Conservation (phyloP, 768 basidiomycete genomes). For the Hericium erinaceus region DNA sequence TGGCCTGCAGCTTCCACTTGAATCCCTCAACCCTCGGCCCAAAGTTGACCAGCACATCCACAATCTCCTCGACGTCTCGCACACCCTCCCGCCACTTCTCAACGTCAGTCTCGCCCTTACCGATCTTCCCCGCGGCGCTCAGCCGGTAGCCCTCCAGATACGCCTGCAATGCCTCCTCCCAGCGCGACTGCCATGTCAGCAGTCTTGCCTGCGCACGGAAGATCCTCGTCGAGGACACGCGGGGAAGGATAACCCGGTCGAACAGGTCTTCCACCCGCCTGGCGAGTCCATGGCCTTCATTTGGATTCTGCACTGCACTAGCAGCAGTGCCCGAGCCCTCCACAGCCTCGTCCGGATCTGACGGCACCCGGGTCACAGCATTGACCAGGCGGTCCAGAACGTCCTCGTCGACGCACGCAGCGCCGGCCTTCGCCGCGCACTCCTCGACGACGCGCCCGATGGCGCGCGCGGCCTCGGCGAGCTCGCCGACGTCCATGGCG, state of each 20-base stretch:
- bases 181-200: constrained; percentile 59
- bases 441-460: constrained; percentile 74
- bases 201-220: constrained; percentile 82
- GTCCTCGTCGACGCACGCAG: constrained; percentile 68
- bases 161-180: constrained; percentile 73
- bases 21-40: constrained; percentile 54
- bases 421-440: constrained; percentile 41
- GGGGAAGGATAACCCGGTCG: constrained; percentile 70
- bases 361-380: constrained; percentile 59
- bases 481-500: constrained; percentile 85
- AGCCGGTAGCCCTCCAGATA: constrained; percentile 81
- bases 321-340: constrained; percentile 15
- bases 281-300: constrained; percentile 59
- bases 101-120: constrained; percentile 59
- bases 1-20: constrained; percentile 82
- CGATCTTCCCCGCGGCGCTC: constrained; percentile 48
- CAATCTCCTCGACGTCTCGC: constrained; percentile 71
- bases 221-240: constrained; percentile 67
- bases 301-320: constrained; percentile 32
- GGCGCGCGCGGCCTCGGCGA: constrained; percentile 81
- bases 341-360: constrained; percentile 28
- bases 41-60: constrained; percentile 75
- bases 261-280: constrained; percentile 66
- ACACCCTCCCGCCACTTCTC: constrained; percentile 69
- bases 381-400: constrained; percentile 85